Conservation (phyloP, 108 stramenopile genomes). For the Schizochytrium sp. region DNA sequence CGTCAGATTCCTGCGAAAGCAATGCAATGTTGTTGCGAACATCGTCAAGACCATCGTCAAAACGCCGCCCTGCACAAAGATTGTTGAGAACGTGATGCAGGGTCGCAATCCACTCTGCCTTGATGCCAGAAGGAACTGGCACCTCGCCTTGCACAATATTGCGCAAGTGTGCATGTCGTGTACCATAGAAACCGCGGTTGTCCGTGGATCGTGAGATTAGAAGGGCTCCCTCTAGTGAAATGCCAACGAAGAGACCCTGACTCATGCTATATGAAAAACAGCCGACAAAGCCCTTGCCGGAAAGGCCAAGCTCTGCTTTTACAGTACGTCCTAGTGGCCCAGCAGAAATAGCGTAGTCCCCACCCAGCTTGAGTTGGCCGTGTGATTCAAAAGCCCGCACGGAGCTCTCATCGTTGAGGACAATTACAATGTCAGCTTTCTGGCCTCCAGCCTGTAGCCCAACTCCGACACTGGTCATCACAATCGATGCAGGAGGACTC, state of each 20-base stretch:
- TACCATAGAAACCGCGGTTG: conserved; percentile 69
- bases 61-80: neutral
- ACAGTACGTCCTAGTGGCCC: conserved; percentile 45
- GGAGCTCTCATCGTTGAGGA: conserved; percentile 1
- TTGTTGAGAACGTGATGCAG: conserved; percentile 52
- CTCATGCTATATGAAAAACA: conserved; percentile 85
- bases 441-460: conserved; percentile 37
- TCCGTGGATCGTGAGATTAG: conserved; percentile 84
- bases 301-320: conserved; percentile 34
- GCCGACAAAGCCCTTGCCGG: conserved; percentile 1
- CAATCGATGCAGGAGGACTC: conserved; percentile 57
- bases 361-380: conserved; percentile 46
- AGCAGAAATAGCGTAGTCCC: conserved; percentile 53
- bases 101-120: neutral
- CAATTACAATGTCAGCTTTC: conserved; percentile 57
- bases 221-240: conserved; percentile 84
- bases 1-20: neutral
- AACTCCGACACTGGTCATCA: conserved; percentile 55
- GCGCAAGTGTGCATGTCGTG: neutral
- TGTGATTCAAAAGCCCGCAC: conserved; percentile 37
- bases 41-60: conserved; percentile 41
- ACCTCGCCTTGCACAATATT: neutral
- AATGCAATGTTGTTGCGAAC: neutral
- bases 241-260: conserved; percentile 87
- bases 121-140: conserved; percentile 15